A percentile compares a stretch with the other conserved stretches of the same genome.
phyloP scores from a whole-genome alignment of 1,284 basidiomycete genomes.

The Paramarasmius palmivorus region DNA sequence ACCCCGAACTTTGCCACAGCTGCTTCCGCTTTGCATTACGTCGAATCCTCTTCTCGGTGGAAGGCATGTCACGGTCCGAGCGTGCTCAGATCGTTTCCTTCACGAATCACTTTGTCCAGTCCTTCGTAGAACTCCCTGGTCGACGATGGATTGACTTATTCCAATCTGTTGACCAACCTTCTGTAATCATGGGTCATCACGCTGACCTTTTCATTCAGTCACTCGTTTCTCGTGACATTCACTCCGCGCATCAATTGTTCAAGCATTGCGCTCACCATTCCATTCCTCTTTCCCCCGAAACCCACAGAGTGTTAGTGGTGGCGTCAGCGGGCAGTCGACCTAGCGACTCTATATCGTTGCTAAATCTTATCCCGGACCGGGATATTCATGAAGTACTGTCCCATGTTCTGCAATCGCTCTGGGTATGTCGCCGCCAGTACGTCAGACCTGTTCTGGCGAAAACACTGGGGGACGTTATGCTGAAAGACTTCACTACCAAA shows the following conservation, averaged over 20 bases:
- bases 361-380: slow-evolving; percentile 24
- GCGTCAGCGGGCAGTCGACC: slow-evolving; percentile 25
- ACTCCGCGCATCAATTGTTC: slow-evolving; percentile 6
- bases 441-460: slow-evolving; percentile 28
- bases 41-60: slow-evolving; percentile 21
- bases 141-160: slow-evolving; percentile 24
- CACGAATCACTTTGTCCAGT: slow-evolving; percentile 26
- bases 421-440: slow-evolving; percentile 6
- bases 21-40: slow-evolving; percentile 23
- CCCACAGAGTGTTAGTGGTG: slow-evolving; percentile 7
- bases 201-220: slow-evolving; percentile 17
- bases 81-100: slow-evolving; percentile 24
- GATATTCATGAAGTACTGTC: too few relatives aligned
- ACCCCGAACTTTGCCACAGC: slow-evolving; percentile 34
- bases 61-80: slow-evolving; percentile 13
- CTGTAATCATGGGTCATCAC: slow-evolving; percentile 5
- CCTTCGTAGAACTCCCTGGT: slow-evolving; percentile 20
- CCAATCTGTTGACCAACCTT: slow-evolving; percentile 11
- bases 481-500: slow-evolving; percentile 25
- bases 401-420: too few relatives aligned
- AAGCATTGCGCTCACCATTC: slow-evolving; percentile 19
- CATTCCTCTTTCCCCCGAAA: slow-evolving; percentile 2
- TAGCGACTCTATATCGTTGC: slow-evolving; percentile 27
- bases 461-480: slow-evolving; percentile 28
- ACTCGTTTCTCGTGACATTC: neutral